Conservation (phyloP, 345 rosid species). For the Boechera stricta region DNA sequence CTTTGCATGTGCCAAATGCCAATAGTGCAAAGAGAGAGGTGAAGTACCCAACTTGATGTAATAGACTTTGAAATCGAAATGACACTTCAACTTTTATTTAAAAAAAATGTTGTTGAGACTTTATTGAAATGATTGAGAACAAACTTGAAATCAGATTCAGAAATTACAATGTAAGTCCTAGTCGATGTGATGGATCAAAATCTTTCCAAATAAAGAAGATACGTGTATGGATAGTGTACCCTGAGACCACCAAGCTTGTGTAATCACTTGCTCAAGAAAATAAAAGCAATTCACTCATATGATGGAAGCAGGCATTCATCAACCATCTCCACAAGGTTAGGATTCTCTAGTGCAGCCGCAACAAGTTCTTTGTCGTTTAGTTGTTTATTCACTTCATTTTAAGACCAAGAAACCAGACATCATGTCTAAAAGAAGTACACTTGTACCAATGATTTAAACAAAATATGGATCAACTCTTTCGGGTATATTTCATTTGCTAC, state of each 20-base stretch:
- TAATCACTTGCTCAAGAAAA: neutral
- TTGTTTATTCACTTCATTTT: constrained; percentile 84
- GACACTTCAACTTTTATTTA: neutral
- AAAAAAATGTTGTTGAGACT: neutral
- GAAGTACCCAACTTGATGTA: constrained; percentile 1
- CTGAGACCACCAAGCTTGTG: neutral
- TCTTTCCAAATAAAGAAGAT: constrained; percentile 9
- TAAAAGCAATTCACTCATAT: constrained; percentile 42
- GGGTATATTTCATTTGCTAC: neutral
- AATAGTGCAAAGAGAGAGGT: neutral
- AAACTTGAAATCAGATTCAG: neutral
- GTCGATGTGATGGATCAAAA: constrained; percentile 8
- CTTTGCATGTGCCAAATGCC: no score
- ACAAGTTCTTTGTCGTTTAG: constrained; percentile 93
- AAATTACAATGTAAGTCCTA: constrained; percentile 10
- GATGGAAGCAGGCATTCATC: constrained; percentile 84
- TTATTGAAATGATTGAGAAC: neutral
- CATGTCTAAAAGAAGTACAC: neutral
- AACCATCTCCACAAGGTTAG: constrained; percentile 86
- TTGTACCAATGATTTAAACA: neutral
- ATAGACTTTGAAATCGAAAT: neutral
- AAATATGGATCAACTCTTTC: neutral
- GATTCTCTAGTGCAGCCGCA: constrained; percentile 94
- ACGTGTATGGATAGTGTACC: constrained; percentile 13
- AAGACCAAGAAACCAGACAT: constrained; percentile 1